Conservation (phyloP, 2,329 filamentous ascomycete species). For the Scytalidium sp. region DNA sequence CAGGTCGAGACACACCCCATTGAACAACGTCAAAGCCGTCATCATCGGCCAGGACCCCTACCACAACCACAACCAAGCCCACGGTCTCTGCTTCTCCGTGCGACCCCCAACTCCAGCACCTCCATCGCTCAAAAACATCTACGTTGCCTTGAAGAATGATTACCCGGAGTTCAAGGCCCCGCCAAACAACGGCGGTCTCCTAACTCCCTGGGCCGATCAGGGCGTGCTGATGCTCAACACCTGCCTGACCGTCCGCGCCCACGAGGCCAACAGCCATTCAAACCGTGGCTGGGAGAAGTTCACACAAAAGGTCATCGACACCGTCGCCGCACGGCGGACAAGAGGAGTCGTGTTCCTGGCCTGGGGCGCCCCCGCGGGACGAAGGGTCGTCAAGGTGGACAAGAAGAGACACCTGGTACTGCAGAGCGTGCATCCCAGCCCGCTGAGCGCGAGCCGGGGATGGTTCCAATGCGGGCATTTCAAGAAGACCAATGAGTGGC, state of each 20-base stretch:
- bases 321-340: constrained; percentile 72
- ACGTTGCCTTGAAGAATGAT: constrained; percentile 81
- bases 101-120: constrained; percentile 84
- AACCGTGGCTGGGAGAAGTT: constrained; percentile 90
- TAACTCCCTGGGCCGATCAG: constrained; percentile 91
- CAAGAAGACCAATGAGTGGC: constrained; percentile 79
- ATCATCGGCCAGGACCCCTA: constrained; percentile 97
- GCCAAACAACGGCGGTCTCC: constrained; percentile 72
- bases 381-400: constrained; percentile 74
- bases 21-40: constrained; percentile 85
- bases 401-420: constrained; percentile 74
- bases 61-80: constrained; percentile 92
- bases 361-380: constrained; percentile 84
- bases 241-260: constrained; percentile 86
- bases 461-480: constrained; percentile 87
- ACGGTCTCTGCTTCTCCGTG: constrained; percentile 94
- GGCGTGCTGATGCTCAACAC: constrained; percentile 94
- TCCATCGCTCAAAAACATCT: constrained; percentile 91
- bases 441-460: constrained; percentile 78
- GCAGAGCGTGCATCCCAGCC: constrained; percentile 86
- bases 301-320: constrained; percentile 87
- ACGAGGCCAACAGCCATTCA: constrained; percentile 82
- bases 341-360: constrained; percentile 91
- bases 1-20: constrained; percentile 91
- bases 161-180: constrained; percentile 78